Conservation (phyloP, 1,139 yeast genomes). For the Debaryomycetaceae sp. region DNA sequence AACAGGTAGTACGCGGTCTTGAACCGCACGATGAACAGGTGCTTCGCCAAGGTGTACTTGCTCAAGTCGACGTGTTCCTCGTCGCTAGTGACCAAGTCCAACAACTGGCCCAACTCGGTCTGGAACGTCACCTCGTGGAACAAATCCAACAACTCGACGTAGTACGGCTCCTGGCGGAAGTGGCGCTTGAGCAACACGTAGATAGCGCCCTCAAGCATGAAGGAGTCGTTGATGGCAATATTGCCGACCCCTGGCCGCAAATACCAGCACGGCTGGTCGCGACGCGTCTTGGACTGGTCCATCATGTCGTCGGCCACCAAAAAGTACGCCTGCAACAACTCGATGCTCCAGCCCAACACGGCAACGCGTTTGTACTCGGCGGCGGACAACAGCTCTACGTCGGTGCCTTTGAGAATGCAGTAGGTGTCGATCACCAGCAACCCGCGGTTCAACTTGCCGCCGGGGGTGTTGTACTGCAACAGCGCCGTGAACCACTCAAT, state of each 20-base stretch:
- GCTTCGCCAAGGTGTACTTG: constrained; percentile 84
- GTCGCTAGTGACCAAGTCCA: constrained; percentile 95
- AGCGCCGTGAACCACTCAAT: constrained; percentile 77
- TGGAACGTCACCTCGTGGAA: constrained; percentile 95
- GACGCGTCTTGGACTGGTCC: constrained; percentile 95
- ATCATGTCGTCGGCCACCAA: constrained; percentile 98
- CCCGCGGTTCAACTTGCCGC: constrained; percentile 97
- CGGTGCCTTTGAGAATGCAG: constrained; percentile 65
- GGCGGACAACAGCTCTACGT: constrained; percentile 52
- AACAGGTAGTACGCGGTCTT: constrained; percentile 98
- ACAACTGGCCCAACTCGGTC: constrained; percentile 94
- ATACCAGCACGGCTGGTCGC: constrained; percentile 99
- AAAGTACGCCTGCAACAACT: constrained; percentile 92
- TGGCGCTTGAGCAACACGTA: constrained; percentile 85
- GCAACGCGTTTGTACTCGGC: constrained; percentile 83
- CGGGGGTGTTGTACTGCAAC: constrained; percentile 85
- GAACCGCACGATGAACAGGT: constrained; percentile 90
- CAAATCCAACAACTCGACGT: constrained; percentile 85
- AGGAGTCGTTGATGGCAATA: constrained; percentile 95
- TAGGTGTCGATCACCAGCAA: constrained; percentile 92
- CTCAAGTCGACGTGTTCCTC: constrained; percentile 87
- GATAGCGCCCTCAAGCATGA: constrained; percentile 94
- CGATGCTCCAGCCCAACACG: constrained; percentile 93
- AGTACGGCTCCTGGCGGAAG: constrained; percentile 77
- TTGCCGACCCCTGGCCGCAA: constrained; percentile 73